These are phyloP conservation scores for Pichia manshurica DNA, from an alignment of 805 yeast species.

Conservation along the genomic window DNA sequence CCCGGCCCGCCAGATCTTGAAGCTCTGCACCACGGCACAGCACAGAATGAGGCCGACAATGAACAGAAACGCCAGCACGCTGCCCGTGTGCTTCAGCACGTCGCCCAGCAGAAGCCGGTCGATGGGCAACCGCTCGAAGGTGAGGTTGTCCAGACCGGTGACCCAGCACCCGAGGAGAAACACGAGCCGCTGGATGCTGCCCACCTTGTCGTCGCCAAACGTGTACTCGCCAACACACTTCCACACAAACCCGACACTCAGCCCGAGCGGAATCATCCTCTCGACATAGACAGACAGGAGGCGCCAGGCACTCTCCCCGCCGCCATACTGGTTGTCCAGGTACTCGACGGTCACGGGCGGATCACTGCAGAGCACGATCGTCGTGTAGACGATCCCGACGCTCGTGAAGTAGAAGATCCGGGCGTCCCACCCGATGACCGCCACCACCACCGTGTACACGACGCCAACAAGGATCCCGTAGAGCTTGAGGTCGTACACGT, in stretches of 20 bases:
- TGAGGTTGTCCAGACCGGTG: slow-evolving; percentile 65
- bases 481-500: neutral
- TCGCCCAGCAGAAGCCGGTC: slow-evolving; percentile 76
- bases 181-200: neutral
- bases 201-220: neutral
- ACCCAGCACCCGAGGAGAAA: slow-evolving; percentile 2
- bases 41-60: slow-evolving; percentile 42
- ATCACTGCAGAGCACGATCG: slow-evolving; percentile 40
- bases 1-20: slow-evolving; percentile 74
- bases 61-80: slow-evolving; percentile 53
- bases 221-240: neutral
- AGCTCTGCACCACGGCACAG: slow-evolving; percentile 69
- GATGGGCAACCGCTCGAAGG: slow-evolving; percentile 83
- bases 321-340: slow-evolving; percentile 24
- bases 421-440: neutral
- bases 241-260: slow-evolving; percentile 1
- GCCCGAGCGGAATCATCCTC: slow-evolving; percentile 61
- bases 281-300: slow-evolving; percentile 67
- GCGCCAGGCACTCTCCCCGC: slow-evolving; percentile 19
- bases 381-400: slow-evolving; percentile 74
- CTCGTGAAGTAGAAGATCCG: slow-evolving; percentile 42
- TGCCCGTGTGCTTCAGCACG: slow-evolving; percentile 70
- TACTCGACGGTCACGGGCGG: slow-evolving; percentile 67
- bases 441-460: neutral
- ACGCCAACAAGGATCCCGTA: neutral